Percentiles rank a stretch among this genome's conserved stretches.
Conservation (phyloP, 176 grass and related monocot species). For the Paspalum vaginatum region DNA sequence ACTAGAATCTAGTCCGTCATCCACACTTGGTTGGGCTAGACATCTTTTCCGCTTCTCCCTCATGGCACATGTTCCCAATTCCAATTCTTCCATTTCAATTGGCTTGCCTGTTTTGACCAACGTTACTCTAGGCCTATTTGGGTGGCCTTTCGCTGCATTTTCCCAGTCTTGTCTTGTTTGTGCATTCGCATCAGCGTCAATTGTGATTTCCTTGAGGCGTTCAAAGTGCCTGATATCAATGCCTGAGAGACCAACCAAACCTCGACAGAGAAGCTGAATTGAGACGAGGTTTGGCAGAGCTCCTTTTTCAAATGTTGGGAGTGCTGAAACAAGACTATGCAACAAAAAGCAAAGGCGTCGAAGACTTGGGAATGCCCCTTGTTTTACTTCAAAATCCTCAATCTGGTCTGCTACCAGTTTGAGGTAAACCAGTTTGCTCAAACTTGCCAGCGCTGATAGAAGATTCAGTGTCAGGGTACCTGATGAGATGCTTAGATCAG, state of each 20-base stretch:
- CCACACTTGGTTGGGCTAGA: background rate
- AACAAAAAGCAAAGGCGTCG: constrained; percentile 27
- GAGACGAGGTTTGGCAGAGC: constrained; percentile 37
- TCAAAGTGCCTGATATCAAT: constrained; percentile 37
- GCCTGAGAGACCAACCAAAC: constrained; percentile 25
- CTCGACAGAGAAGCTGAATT: constrained; percentile 20
- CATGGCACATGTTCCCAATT: background rate
- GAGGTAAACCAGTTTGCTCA: constrained; percentile 41
- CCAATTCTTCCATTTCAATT: background rate
- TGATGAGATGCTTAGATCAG: constrained; percentile 45
- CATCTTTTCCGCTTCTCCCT: constrained; percentile 17
- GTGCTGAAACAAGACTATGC: background rate
- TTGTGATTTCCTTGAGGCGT: constrained; percentile 38
- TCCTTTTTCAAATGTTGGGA: constrained; percentile 33
- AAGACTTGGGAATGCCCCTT: constrained; percentile 36
- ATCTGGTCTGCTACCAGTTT: constrained; percentile 2
- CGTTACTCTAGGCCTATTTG: constrained; percentile 37
- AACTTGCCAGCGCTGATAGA: constrained; percentile 29
- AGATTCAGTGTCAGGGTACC: constrained; percentile 7
- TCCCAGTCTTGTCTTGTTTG: constrained; percentile 38
- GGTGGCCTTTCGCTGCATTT: constrained; percentile 30
- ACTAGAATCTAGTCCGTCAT: background rate
- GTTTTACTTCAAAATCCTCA: constrained; percentile 29
- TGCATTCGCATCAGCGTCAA: background rate
- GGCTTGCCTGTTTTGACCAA: background rate